Percentiles rank a stretch among this genome's conserved stretches.
Conservation (phyloP, 2,329 filamentous ascomycete genomes). For the Aureobasidium melanogenum region DNA sequence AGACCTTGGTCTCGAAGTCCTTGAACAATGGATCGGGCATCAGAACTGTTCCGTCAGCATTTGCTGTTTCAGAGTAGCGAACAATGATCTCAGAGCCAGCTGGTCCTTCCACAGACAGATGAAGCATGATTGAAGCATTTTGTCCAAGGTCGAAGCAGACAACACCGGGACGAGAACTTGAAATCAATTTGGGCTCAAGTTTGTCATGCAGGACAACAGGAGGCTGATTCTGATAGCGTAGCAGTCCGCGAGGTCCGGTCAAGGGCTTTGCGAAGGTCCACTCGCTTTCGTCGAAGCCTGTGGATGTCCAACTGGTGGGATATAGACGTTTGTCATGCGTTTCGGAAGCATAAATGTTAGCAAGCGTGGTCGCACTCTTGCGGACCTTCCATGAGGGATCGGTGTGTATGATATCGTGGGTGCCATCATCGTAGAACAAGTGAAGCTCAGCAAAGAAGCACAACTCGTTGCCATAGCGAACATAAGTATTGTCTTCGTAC, state of each 20-base stretch:
- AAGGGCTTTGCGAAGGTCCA: constrained; percentile 31
- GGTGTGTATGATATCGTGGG: constrained; percentile 28
- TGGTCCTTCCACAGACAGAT: constrained; percentile 21
- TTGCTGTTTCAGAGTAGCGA: constrained; percentile 25
- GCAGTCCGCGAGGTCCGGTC: constrained; percentile 31
- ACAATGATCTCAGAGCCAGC: constrained; percentile 24
- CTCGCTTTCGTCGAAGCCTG: constrained; percentile 21
- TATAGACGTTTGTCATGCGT: constrained; percentile 29
- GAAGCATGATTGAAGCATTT: constrained; percentile 27
- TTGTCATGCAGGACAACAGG: constrained; percentile 31
- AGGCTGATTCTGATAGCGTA: constrained; percentile 33
- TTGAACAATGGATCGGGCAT: constrained; percentile 35
- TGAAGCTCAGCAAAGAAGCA: constrained; percentile 35
- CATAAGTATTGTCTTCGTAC: constrained; percentile 35
- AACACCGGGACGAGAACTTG: constrained; percentile 19
- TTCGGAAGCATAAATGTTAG: constrained; percentile 35
- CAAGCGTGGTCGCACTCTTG: constrained; percentile 32
- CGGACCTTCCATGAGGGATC: constrained; percentile 31
- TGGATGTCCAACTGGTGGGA: constrained; percentile 28
- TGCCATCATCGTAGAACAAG: constrained; percentile 30
- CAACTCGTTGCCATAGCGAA: constrained; percentile 31
- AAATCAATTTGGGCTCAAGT: constrained; percentile 23
- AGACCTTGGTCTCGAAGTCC: constrained; percentile 30
- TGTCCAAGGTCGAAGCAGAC: constrained; percentile 27
- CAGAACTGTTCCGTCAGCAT: constrained; percentile 26